These are phyloP conservation scores for Larix sibirica DNA, from an alignment of 83 land plant genomes.

Conservation along the genomic window DNA sequence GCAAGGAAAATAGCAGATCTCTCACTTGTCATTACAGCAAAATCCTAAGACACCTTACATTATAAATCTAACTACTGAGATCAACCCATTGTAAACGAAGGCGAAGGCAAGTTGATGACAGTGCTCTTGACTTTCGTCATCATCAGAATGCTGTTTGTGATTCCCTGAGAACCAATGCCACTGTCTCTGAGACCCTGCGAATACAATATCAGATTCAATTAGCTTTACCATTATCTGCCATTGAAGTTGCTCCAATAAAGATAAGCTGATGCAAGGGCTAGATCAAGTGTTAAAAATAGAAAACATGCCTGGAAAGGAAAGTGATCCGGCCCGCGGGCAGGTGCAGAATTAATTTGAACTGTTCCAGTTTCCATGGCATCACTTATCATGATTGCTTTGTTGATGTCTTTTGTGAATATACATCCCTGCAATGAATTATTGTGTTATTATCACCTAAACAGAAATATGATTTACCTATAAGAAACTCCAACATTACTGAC, in stretches of 20 bases:
- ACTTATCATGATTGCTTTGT: conserved; percentile 85
- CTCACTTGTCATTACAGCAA: too few relatives aligned
- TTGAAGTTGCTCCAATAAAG: not conserved
- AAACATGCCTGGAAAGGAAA: conserved; percentile 83
- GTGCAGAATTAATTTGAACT: conserved; percentile 87
- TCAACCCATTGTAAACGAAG: conserved; percentile 80
- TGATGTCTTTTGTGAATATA: conserved; percentile 82
- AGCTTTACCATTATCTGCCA: not conserved
- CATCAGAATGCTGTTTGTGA: conserved; percentile 87
- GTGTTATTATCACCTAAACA: not conserved
- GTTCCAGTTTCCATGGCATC: conserved; percentile 94
- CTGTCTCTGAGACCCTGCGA: conserved; percentile 83
- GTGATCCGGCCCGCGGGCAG: conserved; percentile 92
- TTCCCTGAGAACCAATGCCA: conserved; percentile 86
- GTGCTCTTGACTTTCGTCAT: conserved; percentile 87
- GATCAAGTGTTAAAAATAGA: not conserved
- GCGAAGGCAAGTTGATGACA: conserved; percentile 79
- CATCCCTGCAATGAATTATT: conserved; percentile 55
- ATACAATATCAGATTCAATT: not conserved
- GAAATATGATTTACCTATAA: not conserved
- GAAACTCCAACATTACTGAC: conserved; percentile 1
- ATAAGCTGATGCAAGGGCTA: too few relatives aligned
- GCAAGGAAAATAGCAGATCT: too few relatives aligned
- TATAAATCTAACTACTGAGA: not conserved
- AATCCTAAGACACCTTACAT: not conserved